A percentile compares a stretch with the other conserved stretches of the same genome.
Evolutionary conservation across 169 alveolate species (phyloP).

Genomic region (Nephromyces sp.): DNA sequence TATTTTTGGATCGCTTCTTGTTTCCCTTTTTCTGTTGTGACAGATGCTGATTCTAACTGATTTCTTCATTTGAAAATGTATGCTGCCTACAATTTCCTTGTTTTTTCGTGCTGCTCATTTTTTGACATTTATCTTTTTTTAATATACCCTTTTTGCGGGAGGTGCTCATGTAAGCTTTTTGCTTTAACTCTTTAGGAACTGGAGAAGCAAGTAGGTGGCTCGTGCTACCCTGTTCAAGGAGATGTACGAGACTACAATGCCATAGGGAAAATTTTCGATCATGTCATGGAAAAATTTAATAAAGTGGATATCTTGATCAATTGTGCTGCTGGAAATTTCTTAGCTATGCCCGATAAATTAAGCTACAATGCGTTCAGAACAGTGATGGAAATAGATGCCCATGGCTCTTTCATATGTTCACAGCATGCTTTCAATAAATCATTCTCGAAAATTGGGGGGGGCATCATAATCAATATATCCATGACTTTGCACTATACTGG

Average conservation of each 20-base stretch:
- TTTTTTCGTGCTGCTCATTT: too few relatives aligned
- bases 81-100: too few relatives aligned
- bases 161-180: too few relatives aligned
- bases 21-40: too few relatives aligned
- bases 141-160: too few relatives aligned
- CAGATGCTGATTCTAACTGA: too few relatives aligned
- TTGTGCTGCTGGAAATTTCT: slow-evolving; percentile 75
- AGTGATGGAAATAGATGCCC: slow-evolving; percentile 65
- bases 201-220: background rate
- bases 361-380: slow-evolving; percentile 61
- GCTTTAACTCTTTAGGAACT: slow-evolving; percentile 19
- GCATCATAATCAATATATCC: slow-evolving; percentile 56
- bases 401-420: slow-evolving; percentile 62
- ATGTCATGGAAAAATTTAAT: slow-evolving; percentile 40
- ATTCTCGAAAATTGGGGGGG: slow-evolving; percentile 26
- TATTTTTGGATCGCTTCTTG: too few relatives aligned
- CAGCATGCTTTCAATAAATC: slow-evolving; percentile 46
- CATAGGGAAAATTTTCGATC: slow-evolving; percentile 46
- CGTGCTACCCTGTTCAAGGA: slow-evolving; percentile 36
- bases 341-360: slow-evolving; percentile 50
- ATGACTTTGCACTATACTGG: slow-evolving; percentile 22
- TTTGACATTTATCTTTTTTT: too few relatives aligned
- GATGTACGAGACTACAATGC: slow-evolving; percentile 61
- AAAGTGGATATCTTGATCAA: slow-evolving; percentile 67
- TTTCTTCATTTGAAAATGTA: too few relatives aligned